Evolutionary conservation across 768 basidiomycete genomes (phyloP).

Genomic region (Kwoniella botswanensis): DNA sequence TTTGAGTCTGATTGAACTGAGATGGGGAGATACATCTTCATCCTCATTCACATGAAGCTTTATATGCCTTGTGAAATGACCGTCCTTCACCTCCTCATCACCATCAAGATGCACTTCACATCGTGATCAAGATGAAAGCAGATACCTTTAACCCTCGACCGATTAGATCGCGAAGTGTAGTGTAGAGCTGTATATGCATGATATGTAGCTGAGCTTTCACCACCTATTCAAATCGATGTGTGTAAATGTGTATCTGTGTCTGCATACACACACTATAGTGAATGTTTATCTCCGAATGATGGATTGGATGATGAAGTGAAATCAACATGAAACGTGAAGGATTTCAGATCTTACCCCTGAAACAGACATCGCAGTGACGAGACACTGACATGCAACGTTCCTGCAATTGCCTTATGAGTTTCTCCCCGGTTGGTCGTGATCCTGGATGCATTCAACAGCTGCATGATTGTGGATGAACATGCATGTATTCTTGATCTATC

Average conservation of each 20-base stretch:
- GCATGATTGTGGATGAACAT: not conserved
- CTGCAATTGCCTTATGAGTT: not conserved
- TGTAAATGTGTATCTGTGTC: not conserved
- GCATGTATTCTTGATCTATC: not conserved
- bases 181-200: not conserved
- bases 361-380: not conserved
- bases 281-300: not conserved
- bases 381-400: not conserved
- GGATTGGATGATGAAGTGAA: constrained; percentile 12
- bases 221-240: not conserved
- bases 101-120: constrained; percentile 4
- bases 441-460: not conserved
- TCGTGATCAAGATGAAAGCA: constrained; percentile 1
- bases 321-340: constrained; percentile 1
- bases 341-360: not conserved
- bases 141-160: constrained; percentile 6
- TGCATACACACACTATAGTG: not conserved
- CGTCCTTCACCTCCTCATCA: constrained; percentile 14
- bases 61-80: not conserved
- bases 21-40: not conserved
- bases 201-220: not conserved
- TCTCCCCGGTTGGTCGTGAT: not conserved
- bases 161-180: constrained; percentile 26
- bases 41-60: not conserved
- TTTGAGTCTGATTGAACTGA: not conserved